Percentiles rank a stretch among this genome's conserved stretches.
phyloP scores from a whole-genome alignment of 139 green algal genomes.

The Microglena sp. region DNA sequence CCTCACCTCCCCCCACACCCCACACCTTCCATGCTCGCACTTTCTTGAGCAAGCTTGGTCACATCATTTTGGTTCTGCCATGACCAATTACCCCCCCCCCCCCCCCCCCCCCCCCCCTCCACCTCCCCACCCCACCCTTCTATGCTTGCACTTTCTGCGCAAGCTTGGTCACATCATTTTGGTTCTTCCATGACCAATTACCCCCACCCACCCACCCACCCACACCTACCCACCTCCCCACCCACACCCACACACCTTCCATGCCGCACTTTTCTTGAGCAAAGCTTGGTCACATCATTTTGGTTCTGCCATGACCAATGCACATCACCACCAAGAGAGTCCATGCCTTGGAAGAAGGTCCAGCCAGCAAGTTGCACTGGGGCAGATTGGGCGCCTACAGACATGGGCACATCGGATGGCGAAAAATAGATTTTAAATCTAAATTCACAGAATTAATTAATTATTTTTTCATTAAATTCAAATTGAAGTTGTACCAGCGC shows the following conservation, averaged over 20 bases:
- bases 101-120: no score
- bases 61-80: constrained; percentile 6
- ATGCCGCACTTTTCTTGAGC: background rate
- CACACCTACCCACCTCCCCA: no score
- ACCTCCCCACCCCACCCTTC: no score
- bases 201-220: no score
- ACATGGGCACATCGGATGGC: background rate
- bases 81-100: no score
- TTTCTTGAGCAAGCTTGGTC: constrained; percentile 9
- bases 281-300: background rate
- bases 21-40: background rate
- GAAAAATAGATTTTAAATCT: no score
- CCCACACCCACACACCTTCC: no score
- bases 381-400: constrained; percentile 1
- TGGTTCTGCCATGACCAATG: background rate
- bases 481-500: no score
- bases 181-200: constrained; percentile 7
- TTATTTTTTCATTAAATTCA: no score
- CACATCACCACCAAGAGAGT: constrained; percentile 1
- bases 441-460: no score
- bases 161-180: constrained; percentile 6
- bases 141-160: background rate
- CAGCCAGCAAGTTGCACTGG: constrained; percentile 12
- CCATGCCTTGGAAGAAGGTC: constrained; percentile 12
- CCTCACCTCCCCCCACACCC: no score